These are phyloP conservation scores for Fusarium pilosicola DNA, from an alignment of 2,329 filamentous ascomycete genomes.

Conservation along the genomic window DNA sequence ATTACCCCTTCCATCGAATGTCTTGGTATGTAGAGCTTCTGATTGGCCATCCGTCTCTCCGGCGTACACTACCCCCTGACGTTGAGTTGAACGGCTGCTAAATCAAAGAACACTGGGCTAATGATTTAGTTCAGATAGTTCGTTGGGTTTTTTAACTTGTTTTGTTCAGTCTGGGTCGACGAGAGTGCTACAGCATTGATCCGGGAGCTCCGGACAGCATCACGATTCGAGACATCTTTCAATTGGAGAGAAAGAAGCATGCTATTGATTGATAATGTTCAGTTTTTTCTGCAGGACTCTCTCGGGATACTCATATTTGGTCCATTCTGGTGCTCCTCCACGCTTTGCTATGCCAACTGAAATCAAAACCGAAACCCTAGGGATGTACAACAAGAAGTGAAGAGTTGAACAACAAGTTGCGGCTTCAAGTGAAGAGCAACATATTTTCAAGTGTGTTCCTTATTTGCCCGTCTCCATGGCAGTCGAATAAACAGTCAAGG, in stretches of 20 bases:
- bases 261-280: neutral
- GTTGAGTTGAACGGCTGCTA: neutral
- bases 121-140: neutral
- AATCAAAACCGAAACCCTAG: constrained; percentile 1
- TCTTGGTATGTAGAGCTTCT: neutral
- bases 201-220: neutral
- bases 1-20: constrained; percentile 30
- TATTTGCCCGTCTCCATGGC: constrained; percentile 19
- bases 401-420: constrained; percentile 5
- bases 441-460: neutral
- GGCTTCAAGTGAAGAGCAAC: neutral
- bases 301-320: neutral
- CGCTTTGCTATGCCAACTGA: constrained; percentile 4
- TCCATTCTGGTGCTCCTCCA: neutral
- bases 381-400: constrained; percentile 25
- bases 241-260: neutral
- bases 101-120: neutral
- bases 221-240: neutral
- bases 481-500: constrained; percentile 17
- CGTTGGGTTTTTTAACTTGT: neutral
- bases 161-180: neutral
- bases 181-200: neutral
- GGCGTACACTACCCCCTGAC: neutral
- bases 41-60: constrained; percentile 13
- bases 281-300: neutral